These are phyloP conservation scores for Quercus tomentella DNA, from an alignment of 331 rosid genomes.

Conservation along the genomic window DNA sequence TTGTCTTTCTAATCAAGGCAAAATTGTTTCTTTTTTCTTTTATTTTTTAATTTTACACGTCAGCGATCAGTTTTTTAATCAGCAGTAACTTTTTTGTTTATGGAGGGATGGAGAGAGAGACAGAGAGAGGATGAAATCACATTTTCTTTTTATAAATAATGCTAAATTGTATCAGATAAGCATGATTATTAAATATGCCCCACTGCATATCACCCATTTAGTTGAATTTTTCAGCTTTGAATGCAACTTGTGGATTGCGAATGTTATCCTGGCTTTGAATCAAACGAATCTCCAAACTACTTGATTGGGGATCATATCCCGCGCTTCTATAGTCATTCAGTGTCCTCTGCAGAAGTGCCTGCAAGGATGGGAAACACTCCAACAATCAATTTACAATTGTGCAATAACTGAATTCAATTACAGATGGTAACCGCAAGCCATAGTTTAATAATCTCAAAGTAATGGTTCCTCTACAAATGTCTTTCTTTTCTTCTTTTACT, in stretches of 20 bases:
- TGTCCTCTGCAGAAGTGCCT: slow-evolving; percentile 84
- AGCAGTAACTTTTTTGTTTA: background rate
- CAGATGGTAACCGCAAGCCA: background rate
- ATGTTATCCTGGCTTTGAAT: slow-evolving; percentile 90
- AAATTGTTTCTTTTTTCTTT: background rate
- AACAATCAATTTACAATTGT: background rate
- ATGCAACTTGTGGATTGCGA: slow-evolving; percentile 58
- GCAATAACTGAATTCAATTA: background rate
- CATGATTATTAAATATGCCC: background rate
- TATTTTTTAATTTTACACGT: background rate
- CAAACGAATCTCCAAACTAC: slow-evolving; percentile 85
- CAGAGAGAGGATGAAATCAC: background rate
- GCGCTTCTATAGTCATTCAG: slow-evolving; percentile 52
- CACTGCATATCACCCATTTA: slow-evolving; percentile 18
- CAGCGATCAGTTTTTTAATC: background rate
- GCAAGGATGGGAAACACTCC: slow-evolving; percentile 19
- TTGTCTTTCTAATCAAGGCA: background rate
- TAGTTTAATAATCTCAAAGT: background rate
- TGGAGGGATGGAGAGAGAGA: too few species aligned
- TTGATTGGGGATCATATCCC: slow-evolving; percentile 71
- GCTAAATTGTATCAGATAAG: background rate
- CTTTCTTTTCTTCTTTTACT: too few species aligned
- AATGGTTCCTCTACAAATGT: background rate
- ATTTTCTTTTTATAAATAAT: background rate
- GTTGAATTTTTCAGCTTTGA: slow-evolving; percentile 59